These are phyloP conservation scores for Pythium scleroteichum DNA, from an alignment of 352 stramenopile genomes.

Conservation along the genomic window DNA sequence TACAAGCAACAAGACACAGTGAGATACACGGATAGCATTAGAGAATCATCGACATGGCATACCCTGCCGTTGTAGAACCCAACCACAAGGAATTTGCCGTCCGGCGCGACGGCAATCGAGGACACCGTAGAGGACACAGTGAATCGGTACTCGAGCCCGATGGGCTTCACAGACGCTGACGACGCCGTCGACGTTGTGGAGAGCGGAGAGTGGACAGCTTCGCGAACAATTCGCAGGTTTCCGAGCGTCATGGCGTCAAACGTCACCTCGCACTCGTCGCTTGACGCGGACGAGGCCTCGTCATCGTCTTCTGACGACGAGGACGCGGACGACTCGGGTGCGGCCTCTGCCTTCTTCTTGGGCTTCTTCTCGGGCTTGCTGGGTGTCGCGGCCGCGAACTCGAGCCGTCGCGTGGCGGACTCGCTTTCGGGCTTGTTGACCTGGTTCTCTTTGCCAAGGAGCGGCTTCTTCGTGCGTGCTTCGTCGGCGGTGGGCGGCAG, in stretches of 20 bases:
- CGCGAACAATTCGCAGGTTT: conserved; percentile 57
- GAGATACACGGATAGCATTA: conserved; percentile 31
- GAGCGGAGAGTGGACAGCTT: conserved; percentile 39
- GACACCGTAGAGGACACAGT: conserved; percentile 67
- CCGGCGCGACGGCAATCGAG: conserved; percentile 70
- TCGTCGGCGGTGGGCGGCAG: conserved; percentile 10
- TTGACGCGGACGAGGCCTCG: conserved; percentile 25
- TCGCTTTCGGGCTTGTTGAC: conserved; percentile 4
- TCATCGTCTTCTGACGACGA: conserved; percentile 23
- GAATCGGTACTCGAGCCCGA: conserved; percentile 68
- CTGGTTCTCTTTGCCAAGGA: conserved; percentile 12
- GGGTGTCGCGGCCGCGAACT: conserved; percentile 21
- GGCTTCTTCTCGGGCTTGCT: conserved; percentile 14
- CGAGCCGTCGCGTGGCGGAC: conserved; percentile 22
- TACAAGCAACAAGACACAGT: conserved; percentile 7
- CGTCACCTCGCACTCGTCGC: conserved; percentile 53
- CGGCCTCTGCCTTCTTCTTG: conserved; percentile 2
- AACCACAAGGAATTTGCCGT: conserved; percentile 73
- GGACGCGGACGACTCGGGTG: conserved; percentile 17
- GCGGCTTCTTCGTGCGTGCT: conserved; percentile 20
- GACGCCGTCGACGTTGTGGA: conserved; percentile 43
- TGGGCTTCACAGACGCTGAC: conserved; percentile 20
- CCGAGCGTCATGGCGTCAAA: conserved; percentile 67
- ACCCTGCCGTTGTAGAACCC: conserved; percentile 81
- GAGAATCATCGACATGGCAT: conserved; percentile 13